Conservation (phyloP, 140 eudicot species). For the Ambrosia hybrid region DNA sequence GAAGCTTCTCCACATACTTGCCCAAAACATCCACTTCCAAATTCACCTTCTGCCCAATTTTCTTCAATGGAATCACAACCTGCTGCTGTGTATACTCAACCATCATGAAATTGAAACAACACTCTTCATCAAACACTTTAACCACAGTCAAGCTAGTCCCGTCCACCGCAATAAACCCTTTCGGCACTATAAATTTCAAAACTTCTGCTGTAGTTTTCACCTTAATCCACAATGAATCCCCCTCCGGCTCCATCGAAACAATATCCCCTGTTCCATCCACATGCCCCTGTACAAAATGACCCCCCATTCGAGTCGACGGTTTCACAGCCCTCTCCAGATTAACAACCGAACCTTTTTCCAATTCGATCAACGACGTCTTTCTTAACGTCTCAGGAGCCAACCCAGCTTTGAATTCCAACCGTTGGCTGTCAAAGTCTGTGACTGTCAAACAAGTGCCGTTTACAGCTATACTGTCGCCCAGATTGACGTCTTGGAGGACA, state of each 20-base stretch:
- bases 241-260: conserved; percentile 19
- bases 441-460: conserved; percentile 19
- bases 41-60: conserved; percentile 14
- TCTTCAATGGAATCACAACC: conserved; percentile 15
- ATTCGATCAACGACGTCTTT: conserved; percentile 6
- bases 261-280: conserved; percentile 20
- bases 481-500: conserved; percentile 16
- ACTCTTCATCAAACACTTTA: conserved; percentile 5
- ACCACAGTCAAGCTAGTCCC: conserved; percentile 19
- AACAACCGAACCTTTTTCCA: conserved; percentile 8
- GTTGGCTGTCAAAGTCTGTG: conserved; percentile 2
- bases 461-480: conserved; percentile 19
- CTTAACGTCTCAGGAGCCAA: conserved; percentile 13
- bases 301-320: conserved; percentile 20
- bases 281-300: conserved; percentile 22
- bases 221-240: conserved; percentile 18
- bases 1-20: conserved; percentile 18
- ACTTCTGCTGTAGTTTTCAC: conserved; percentile 12
- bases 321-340: conserved; percentile 15
- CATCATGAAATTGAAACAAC: conserved; percentile 18
- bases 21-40: conserved; percentile 17
- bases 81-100: conserved; percentile 15
- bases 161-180: conserved; percentile 22
- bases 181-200: conserved; percentile 13
- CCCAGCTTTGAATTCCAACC: conserved; percentile 13